Base-by-base conservation (phyloP, 768 basidiomycete species). In the Melanogaster broomeanus region DNA sequence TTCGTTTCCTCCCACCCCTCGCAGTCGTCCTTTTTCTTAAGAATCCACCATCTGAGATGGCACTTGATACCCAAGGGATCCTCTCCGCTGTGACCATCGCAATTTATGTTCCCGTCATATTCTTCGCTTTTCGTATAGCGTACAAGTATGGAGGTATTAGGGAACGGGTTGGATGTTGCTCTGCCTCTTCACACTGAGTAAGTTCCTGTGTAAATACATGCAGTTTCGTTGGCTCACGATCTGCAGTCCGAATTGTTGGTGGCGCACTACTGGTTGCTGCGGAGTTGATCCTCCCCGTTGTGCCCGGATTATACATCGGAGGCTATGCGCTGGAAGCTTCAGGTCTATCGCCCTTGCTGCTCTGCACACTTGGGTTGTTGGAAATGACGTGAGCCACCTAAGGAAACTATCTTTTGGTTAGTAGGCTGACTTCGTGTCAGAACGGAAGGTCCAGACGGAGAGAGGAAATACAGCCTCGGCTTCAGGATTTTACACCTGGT, bases 81-180 rank as follows among this genome's bases (percentile, higher is more conserved):
- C 79, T 88, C 52, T 77, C 84, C 28, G 81, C 80, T 2, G 82
- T 81, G 6, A 74, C 81, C 56, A 72, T 89, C 40, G 79, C 68
- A 13, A 78, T 84, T 53, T 88, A 87, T 65, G 61, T 77, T 25
- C 87, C 85, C 24, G 64, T 87, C 59, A 64, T 79, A 19, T 53
- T 72, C 45, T 46, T 84, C 33, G 73, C 81, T 1, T 27, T 77
- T 42, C 62, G 75, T 37, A 65, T 85, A 42, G 67, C 76, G 42
- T 60, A 75, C 44, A 80, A 75, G 28, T 82, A 87, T 72, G 81
- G 77, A 34, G 74, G 85, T 57, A 66, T 79, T 50, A 73, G 77
- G 38, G 78, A 84, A 81, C 77, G 27, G 87, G 84, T 52, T 89
- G 84, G 84, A 65, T 87, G n/a, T 79, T 81, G 55, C 73, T 88